Evolutionary conservation across 495 filamentous ascomycete species (phyloP).

Genomic region (Penicillium silybi): DNA sequence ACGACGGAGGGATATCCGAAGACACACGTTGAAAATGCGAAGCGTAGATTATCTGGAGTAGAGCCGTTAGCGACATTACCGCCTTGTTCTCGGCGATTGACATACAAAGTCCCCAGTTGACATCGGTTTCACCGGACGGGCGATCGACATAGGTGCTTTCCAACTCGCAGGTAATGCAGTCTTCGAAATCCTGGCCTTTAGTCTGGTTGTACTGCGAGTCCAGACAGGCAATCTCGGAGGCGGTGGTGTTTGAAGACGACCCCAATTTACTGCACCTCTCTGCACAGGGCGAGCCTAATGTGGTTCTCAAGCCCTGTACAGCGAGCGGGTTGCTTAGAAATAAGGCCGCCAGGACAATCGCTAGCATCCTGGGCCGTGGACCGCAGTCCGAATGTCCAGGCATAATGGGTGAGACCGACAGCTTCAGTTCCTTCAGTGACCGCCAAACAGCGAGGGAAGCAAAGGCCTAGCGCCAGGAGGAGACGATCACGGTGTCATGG

Average conservation of each 20-base stretch:
- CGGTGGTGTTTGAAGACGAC: constrained; percentile 41
- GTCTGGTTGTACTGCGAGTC: constrained; percentile 46
- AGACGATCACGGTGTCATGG: constrained; percentile 21
- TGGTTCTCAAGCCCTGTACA: constrained; percentile 29
- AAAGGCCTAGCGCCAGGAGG: constrained; percentile 10
- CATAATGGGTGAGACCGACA: constrained; percentile 11
- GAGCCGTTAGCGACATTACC: constrained; percentile 2
- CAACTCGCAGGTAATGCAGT: constrained; percentile 57
- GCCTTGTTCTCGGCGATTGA: not conserved
- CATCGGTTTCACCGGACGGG: constrained; percentile 47
- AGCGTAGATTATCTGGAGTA: constrained; percentile 47
- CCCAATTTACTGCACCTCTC: constrained; percentile 39
- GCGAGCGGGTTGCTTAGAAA: constrained; percentile 20
- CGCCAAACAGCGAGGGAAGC: constrained; percentile 1
- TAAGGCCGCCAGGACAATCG: constrained; percentile 7
- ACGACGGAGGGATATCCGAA: constrained; percentile 37
- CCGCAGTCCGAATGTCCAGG: constrained; percentile 6
- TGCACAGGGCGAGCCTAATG: constrained; percentile 52
- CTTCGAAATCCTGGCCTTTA: constrained; percentile 49
- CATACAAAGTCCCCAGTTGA: constrained; percentile 60
- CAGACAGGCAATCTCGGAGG: constrained; percentile 50
- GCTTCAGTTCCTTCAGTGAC: constrained; percentile 5
- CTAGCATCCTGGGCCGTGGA: constrained; percentile 4
- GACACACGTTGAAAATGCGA: constrained; percentile 42
- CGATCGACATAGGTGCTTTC: constrained; percentile 49